Conservation (phyloP, 495 filamentous ascomycete genomes). For the Terfezia boudieri region DNA sequence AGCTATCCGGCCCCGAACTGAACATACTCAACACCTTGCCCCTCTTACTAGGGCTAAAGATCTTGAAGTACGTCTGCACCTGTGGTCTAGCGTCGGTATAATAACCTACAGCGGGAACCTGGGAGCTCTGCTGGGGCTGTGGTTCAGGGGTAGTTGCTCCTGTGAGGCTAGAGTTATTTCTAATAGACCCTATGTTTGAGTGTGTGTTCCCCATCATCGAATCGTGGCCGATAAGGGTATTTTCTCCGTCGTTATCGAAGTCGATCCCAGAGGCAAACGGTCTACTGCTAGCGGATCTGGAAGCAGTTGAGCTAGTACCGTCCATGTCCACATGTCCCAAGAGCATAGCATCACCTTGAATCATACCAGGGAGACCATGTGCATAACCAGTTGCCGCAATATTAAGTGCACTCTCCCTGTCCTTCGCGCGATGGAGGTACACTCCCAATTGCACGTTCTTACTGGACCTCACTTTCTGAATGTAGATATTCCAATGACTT, state of each 20-base stretch:
- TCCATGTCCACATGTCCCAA: background rate
- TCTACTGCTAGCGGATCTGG: background rate
- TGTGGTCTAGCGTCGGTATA: slow-evolving; percentile 34
- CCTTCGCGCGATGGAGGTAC: slow-evolving; percentile 38
- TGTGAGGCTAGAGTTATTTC: background rate
- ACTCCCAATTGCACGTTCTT: slow-evolving; percentile 36
- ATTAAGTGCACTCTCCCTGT: slow-evolving; percentile 24
- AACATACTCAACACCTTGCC: slow-evolving; percentile 36
- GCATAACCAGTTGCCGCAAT: background rate
- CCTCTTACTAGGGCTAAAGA: slow-evolving; percentile 34
- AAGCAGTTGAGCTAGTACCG: background rate
- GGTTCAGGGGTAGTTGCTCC: background rate
- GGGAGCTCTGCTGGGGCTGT: background rate
- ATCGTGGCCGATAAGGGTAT: background rate
- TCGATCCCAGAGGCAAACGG: background rate
- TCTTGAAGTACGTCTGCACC: slow-evolving; percentile 42
- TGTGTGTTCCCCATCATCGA: background rate
- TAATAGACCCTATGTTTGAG: background rate
- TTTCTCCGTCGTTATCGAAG: background rate
- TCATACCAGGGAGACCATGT: background rate
- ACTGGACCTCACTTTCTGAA: slow-evolving; percentile 33
- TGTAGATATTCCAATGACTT: slow-evolving; percentile 39
- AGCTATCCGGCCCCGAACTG: slow-evolving; percentile 33
- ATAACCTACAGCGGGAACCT: slow-evolving; percentile 25
- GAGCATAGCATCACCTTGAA: background rate